These are phyloP conservation scores for Oenanthe sinensis DNA, from an alignment of 129 eudicot genomes.

Conservation along the genomic window DNA sequence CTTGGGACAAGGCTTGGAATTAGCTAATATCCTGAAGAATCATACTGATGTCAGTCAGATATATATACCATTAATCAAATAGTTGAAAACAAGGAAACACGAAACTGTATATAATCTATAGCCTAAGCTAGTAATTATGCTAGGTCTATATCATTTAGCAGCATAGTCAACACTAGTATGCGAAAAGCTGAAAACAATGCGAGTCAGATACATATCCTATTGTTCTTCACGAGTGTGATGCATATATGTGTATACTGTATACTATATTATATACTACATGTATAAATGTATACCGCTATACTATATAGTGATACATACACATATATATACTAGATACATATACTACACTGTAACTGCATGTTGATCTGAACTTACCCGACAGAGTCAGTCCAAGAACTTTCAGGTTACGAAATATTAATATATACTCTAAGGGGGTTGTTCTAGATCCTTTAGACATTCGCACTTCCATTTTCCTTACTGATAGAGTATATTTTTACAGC, in stretches of 20 bases:
- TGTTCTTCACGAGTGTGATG: neutral
- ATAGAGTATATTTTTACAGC: neutral
- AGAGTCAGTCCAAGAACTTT: neutral
- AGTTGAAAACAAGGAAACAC: neutral
- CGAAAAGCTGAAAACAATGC: too few relatives aligned
- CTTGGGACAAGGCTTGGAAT: slow-evolving; percentile 96
- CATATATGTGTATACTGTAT: neutral
- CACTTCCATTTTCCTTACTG: neutral
- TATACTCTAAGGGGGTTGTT: neutral
- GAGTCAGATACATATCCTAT: too few relatives aligned
- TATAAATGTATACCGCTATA: too few relatives aligned
- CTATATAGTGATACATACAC: neutral
- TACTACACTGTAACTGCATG: neutral
- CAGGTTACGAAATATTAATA: neutral
- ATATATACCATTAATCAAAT: neutral
- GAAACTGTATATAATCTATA: neutral
- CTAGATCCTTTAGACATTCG: neutral
- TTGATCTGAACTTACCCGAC: neutral
- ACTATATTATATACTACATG: too few relatives aligned
- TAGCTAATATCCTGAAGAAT: slow-evolving; percentile 81
- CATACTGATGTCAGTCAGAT: neutral
- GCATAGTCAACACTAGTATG: neutral
- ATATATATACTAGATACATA: neutral
- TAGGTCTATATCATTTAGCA: neutral
- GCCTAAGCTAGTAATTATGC: neutral